Conservation (phyloP, 495 filamentous ascomycete species). For the Lepraria neglecta region DNA sequence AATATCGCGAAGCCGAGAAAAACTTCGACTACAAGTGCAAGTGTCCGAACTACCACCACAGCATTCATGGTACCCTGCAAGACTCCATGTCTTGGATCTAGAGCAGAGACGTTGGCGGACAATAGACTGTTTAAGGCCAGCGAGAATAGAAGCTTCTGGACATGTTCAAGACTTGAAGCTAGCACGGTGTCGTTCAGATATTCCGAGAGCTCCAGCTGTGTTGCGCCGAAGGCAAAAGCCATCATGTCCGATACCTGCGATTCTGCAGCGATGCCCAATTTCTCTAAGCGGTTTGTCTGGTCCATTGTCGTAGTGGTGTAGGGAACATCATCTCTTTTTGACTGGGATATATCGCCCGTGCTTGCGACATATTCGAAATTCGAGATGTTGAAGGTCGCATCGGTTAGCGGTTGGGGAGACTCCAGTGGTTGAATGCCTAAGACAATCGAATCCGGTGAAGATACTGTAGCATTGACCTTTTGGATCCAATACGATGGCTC, state of each 20-base stretch:
- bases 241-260: constrained; percentile 26
- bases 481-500: constrained; percentile 35
- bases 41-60: constrained; percentile 35
- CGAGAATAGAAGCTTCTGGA: constrained; percentile 38
- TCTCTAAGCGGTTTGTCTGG: not conserved
- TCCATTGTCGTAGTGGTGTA: not conserved
- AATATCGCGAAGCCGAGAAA: constrained; percentile 33
- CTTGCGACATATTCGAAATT: constrained; percentile 34
- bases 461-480: constrained; percentile 31
- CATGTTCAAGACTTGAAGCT: constrained; percentile 27
- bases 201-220: constrained; percentile 22
- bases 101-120: not conserved
- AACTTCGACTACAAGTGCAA: constrained; percentile 37
- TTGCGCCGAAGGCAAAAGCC: constrained; percentile 30
- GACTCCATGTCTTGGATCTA: not conserved
- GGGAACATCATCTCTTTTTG: too few species aligned
- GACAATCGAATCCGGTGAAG: constrained; percentile 13
- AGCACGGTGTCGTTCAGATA: constrained; percentile 30
- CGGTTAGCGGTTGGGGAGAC: constrained; percentile 22
- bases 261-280: not conserved
- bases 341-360: constrained; percentile 16
- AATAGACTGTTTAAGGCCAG: constrained; percentile 31
- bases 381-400: constrained; percentile 33
- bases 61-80: constrained; percentile 18
- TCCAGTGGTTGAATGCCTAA: constrained; percentile 18